Conservation (phyloP, 1,284 basidiomycete genomes). For the Athelia psychrophila region DNA sequence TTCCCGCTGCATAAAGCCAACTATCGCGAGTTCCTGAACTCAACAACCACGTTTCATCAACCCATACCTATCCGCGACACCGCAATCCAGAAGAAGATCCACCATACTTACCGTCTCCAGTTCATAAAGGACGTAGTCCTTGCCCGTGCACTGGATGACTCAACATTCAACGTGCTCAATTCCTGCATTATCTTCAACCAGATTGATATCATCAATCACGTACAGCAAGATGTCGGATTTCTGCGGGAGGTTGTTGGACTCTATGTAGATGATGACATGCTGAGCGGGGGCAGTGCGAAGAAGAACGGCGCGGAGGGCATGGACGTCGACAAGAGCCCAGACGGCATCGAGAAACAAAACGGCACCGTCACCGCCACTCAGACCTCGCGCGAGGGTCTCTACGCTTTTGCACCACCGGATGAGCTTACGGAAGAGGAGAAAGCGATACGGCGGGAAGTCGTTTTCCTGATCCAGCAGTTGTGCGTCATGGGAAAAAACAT, state of each 20-base stretch:
- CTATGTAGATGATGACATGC: slow-evolving; percentile 70
- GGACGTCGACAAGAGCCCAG: slow-evolving; percentile 36
- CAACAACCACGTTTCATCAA: slow-evolving; percentile 82
- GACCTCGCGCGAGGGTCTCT: slow-evolving; percentile 26
- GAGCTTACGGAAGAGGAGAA: slow-evolving; percentile 49
- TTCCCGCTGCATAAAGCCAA: slow-evolving; percentile 95
- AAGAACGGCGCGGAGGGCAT: slow-evolving; percentile 24
- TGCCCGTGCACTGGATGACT: slow-evolving; percentile 91
- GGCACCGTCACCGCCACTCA: slow-evolving; percentile 3
- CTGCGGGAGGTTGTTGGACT: slow-evolving; percentile 76
- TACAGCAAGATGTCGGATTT: slow-evolving; percentile 78
- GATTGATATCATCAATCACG: slow-evolving; percentile 93
- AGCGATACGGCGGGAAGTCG: slow-evolving; percentile 64
- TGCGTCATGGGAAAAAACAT: slow-evolving; percentile 97
- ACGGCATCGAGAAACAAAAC: slow-evolving; percentile 12
- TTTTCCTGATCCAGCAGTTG: slow-evolving; percentile 89
- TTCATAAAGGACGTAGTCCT: slow-evolving; percentile 99
- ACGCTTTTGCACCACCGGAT: slow-evolving; percentile 51
- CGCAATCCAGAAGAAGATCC: slow-evolving; percentile 81
- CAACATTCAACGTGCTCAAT: slow-evolving; percentile 95
- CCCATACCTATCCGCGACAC: slow-evolving; percentile 81
- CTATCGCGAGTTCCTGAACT: slow-evolving; percentile 89
- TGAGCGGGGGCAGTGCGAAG: slow-evolving; percentile 31
- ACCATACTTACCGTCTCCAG: slow-evolving; percentile 94
- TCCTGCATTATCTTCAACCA: slow-evolving; percentile 99